Base-by-base conservation (phyloP, 2,329 filamentous ascomycete genomes). In the Hypoxylon sp. region DNA sequence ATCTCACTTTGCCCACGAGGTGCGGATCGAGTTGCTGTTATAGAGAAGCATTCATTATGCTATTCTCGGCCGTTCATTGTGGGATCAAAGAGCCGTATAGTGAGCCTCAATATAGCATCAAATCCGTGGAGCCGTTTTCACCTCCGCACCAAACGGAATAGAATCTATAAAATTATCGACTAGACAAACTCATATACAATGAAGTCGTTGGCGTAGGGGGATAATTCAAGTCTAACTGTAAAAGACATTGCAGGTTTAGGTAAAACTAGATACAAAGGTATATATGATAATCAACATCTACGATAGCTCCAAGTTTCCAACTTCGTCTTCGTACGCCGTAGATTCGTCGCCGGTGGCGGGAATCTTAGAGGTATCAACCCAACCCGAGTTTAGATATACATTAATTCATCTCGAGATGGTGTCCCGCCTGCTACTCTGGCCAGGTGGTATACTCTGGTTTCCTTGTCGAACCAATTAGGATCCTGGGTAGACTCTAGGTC, bases 241-340 rank as follows among this genome's bases (percentile, higher is more conserved):
- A 66, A 70, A 54, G 48, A 69, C 61, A 66, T 59, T 55, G 59
- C 53, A 66, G 33, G 48, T 63, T 57, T 60, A 51, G 46, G 53
- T 64, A 56, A 70, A 70, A 51, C 33, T 71, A 71, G 66, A 66
- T 69, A 71, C 62, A 71, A 66, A 61, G 60, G 59, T 69, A 68
- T 65, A 66, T 69, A 63, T 63, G 55, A 56, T 64, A 70, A 68
- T 62, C 64, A 64, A 64, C 49, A 61, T 65, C 66, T 70, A 65
- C 65, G 62, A 20, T 48, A 60, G 64, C 46, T 61, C 58, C 61
- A 30, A 42, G 17, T 50, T 46, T 66, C 61, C 62, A 57, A 60
- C 48, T 55, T 54, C 56, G 14, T 61, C 58, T 60, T 62, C 60
- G 56, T 59, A 58, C 44, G 35, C 66, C 66, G 60, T 66, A 61